Base-by-base conservation (phyloP, 352 stramenopile species). In the Globisporangium camurandrum region DNA sequence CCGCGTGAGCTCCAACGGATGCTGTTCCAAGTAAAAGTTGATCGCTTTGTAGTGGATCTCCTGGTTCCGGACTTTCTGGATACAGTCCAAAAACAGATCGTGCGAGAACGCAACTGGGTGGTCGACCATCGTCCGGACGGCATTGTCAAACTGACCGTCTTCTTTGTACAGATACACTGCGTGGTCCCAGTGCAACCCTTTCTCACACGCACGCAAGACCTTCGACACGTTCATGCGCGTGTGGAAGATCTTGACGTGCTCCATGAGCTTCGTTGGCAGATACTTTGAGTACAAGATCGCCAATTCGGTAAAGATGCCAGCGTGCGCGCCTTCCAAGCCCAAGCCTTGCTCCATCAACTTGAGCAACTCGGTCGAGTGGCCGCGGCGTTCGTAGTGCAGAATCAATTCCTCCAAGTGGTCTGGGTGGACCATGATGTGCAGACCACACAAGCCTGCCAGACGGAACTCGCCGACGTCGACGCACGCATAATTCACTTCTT, bases 21-120 rank as follows among this genome's bases (percentile, higher is more conserved):
- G 92, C 68, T 98, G 87, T 42, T 97, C 87, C 22, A 99, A 69
- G 71, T 99, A 99, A 61, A 99, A 99, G 59, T 95, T 89, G 59
- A 99, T 97, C 44, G 97, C 95, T 75, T 98, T 98, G 95, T 99
- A 99, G 81, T 99, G 97, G 30, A 99, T 95, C 73, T 99, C 97
- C 59, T 97, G 89, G 79, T 99, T 99, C 58, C 96, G 92, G 34
- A 99, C 97, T 82, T 99, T 99, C 54, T 97, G 85, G 61, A 99
- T 97, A 62, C 95, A 97, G 59, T 99, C 97, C 46, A 99, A 75
- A 85, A 99, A 99, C 20, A 99, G 70, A 47, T 99, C 97, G 69
- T 99, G 96, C 23, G 97, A 86, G 67, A 98, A 99, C 17, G 95
- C 91, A 45, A 95, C 82, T 1, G 87, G 81, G 70, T 98, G 96